Base-by-base conservation (phyloP, 768 basidiomycete species). In the Agrocybe chaxingu region DNA sequence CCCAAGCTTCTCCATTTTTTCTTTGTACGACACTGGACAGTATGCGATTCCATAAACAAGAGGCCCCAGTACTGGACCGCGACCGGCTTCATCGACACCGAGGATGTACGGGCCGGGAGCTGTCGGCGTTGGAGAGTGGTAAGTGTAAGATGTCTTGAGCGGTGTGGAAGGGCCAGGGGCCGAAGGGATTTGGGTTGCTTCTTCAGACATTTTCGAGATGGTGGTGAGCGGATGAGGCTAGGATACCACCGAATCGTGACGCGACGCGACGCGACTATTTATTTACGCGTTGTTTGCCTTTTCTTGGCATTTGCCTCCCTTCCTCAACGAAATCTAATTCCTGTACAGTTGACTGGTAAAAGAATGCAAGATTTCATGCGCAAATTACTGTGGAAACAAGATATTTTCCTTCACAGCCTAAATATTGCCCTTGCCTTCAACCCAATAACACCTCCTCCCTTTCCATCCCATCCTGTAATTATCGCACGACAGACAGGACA, bases 11-110 rank as follows among this genome's bases (percentile, higher is more conserved):
- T 92, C 85, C 48, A 99, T 68, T 10, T 81, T 66, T 2, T 86
- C 81, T 55, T 84, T 75, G 69, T 90, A 98, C 18, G 84, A 74
- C 3, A 76, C 76, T 2, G 93, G 90, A 60, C 96, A 98, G 62
- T 92, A 98, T 0, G 97, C 95, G 19, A 96, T 84, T 6, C 90
- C 96, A 61, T 99, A 98, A 0, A 99, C 97, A 52, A 98, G 80
- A 0, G 97, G 97, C 1, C 95, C 96, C 0, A 99, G 74, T 1
- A 96, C 96, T 16, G 96, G 97, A 0, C 97, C 97, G 48, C 97
- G 78, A 0, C 97, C 97, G 0, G 97, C 97, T 66, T 99, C 97
- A 66, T 99, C 97, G n/a, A 99, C 94, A 18, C 97, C 97, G 44
- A 99, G 85, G 43, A 98, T 91, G 71, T 95, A 97, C 0, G 89